A percentile compares a stretch with the other conserved stretches of the same genome.
Evolutionary conservation across 805 yeast genomes (phyloP).

Genomic region (Candida ortonii): DNA sequence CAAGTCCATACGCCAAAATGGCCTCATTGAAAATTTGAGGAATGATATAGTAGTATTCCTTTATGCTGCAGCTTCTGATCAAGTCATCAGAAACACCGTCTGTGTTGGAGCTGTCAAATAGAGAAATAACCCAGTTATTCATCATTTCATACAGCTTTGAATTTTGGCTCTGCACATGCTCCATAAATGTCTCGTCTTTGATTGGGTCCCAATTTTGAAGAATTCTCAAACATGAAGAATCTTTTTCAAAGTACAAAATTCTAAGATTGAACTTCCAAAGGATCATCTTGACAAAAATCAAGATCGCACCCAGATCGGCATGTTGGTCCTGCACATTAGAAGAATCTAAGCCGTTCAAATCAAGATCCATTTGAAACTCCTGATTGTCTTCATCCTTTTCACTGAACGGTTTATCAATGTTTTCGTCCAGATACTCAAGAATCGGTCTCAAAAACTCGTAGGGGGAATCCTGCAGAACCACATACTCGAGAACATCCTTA

Average conservation of each 20-base stretch:
- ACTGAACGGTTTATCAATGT: slow-evolving; percentile 23
- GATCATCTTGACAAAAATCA: slow-evolving; percentile 40
- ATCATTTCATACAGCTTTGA: slow-evolving; percentile 32
- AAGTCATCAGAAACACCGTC: slow-evolving; percentile 85
- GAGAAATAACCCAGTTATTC: slow-evolving; percentile 74
- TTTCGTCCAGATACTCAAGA: slow-evolving; percentile 50
- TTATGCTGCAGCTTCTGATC: slow-evolving; percentile 60
- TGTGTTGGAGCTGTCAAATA: slow-evolving; percentile 55
- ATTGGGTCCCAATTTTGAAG: slow-evolving; percentile 16
- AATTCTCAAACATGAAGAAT: slow-evolving; percentile 8
- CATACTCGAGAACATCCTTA: slow-evolving; percentile 38
- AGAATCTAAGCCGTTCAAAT: slow-evolving; percentile 53
- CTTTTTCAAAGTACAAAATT: slow-evolving; percentile 3
- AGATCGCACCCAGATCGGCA: slow-evolving; percentile 62
- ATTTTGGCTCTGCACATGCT: slow-evolving; percentile 21
- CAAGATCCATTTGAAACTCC: slow-evolving; percentile 27
- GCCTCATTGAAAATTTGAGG: slow-evolving; percentile 77
- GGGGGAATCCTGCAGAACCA: slow-evolving; percentile 47
- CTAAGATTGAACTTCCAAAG: slow-evolving; percentile 17
- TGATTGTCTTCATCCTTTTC: slow-evolving; percentile 17
- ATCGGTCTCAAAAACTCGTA: slow-evolving; percentile 40
- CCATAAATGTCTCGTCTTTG: slow-evolving; percentile 9
- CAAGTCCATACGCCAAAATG: slow-evolving; percentile 53
- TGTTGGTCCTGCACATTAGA: slow-evolving; percentile 59
- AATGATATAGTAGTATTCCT: slow-evolving; percentile 64